Evolutionary conservation across 2,329 filamentous ascomycete genomes (phyloP).

Genomic region (Fusarium burgessii): DNA sequence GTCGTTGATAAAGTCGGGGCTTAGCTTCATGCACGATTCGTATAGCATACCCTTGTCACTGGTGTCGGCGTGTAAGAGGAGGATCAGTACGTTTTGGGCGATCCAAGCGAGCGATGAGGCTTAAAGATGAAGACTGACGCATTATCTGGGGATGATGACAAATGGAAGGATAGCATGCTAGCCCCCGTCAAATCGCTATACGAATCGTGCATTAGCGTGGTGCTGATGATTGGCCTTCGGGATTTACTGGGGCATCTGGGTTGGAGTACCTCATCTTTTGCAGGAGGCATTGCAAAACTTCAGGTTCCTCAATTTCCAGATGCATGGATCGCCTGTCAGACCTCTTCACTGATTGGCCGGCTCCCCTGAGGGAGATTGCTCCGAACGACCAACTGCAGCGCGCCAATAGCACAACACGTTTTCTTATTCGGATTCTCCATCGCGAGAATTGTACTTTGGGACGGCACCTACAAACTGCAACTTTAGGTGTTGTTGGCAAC

Average conservation of each 20-base stretch:
- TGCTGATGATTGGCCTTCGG: conserved; percentile 11
- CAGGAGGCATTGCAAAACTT: not conserved
- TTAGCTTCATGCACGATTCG: conserved; percentile 47
- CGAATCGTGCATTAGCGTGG: conserved; percentile 34
- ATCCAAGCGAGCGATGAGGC: conserved; percentile 37
- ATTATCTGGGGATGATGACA: conserved; percentile 24
- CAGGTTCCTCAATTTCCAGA: conserved; percentile 30
- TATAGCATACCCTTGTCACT: conserved; percentile 41
- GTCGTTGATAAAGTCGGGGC: conserved; percentile 30
- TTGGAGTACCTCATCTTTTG: not conserved
- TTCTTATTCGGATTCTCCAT: conserved; percentile 44
- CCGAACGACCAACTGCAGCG: conserved; percentile 9
- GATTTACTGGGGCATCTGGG: not conserved
- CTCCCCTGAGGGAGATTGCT: conserved; percentile 36
- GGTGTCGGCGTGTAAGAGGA: not conserved
- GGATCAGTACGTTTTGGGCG: conserved; percentile 7
- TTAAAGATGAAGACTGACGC: conserved; percentile 27
- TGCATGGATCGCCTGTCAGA: conserved; percentile 24
- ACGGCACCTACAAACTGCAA: not conserved
- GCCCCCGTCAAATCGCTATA: conserved; percentile 31
- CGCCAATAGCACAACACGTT: conserved; percentile 47
- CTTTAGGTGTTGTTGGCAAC: conserved; percentile 11
- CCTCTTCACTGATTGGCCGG: conserved; percentile 33
- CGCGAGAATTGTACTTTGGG: conserved; percentile 15
- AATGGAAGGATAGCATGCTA: not conserved